These are phyloP conservation scores for Salix purpurea DNA, from an alignment of 345 rosid species.

Conservation along the genomic window DNA sequence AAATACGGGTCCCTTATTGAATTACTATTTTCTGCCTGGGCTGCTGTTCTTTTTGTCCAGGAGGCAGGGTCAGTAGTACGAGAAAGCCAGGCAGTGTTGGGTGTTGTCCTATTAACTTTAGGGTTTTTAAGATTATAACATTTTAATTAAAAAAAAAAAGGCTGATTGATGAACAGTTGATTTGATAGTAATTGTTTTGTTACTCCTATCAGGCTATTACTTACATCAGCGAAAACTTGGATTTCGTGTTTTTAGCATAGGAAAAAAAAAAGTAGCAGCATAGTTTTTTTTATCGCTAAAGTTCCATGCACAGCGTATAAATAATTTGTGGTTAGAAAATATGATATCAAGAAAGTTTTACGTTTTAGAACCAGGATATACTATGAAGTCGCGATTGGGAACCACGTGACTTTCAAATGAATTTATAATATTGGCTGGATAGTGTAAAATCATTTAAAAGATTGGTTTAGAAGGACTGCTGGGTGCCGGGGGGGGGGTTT, in stretches of 20 bases:
- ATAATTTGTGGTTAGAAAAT: too few species aligned
- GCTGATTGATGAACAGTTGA: not conserved
- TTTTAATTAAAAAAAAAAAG: too few species aligned
- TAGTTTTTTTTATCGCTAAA: too few species aligned
- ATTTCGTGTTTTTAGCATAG: too few species aligned
- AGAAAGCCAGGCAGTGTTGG: not conserved
- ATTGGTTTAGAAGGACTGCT: not conserved
- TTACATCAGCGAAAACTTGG: not conserved
- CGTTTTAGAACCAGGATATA: too few species aligned
- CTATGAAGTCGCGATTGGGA: too few species aligned
- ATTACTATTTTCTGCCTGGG: not conserved
- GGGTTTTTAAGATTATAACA: too few species aligned
- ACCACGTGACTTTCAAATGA: not conserved
- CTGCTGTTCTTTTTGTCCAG: not conserved
- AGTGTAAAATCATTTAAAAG: not conserved
- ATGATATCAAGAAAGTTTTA: too few species aligned
- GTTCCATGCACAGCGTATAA: too few species aligned
- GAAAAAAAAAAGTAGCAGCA: too few species aligned
- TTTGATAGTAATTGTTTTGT: too few species aligned
- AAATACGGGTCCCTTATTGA: constrained; percentile 16
- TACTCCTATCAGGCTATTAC: not conserved
- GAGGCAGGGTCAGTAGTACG: not conserved
- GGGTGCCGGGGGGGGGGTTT: not conserved
- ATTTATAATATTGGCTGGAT: not conserved
- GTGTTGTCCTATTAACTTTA: too few species aligned